Percentiles rank a stretch among this genome's conserved stretches.
Evolutionary conservation across 495 filamentous ascomycete species (phyloP).

Genomic region (Podospora sp.): DNA sequence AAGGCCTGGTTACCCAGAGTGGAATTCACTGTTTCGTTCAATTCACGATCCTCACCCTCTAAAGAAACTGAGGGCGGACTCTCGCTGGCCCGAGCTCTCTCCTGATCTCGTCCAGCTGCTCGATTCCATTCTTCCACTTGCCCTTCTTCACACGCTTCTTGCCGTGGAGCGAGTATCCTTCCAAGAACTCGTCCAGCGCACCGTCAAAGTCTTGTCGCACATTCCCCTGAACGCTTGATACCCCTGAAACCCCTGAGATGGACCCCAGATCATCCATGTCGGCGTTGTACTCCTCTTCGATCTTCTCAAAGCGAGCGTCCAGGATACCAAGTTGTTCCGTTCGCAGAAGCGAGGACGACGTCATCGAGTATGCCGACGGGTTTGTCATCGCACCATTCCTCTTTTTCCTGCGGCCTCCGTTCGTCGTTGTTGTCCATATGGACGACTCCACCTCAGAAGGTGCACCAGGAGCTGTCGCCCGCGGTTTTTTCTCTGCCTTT

Average conservation of each 20-base stretch:
- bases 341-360: slow-evolving; percentile 80
- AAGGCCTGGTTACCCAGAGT: not conserved
- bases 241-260: slow-evolving; percentile 49
- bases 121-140: slow-evolving; percentile 75
- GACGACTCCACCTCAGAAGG: slow-evolving; percentile 71
- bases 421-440: slow-evolving; percentile 77
- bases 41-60: not conserved
- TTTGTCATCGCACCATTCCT: slow-evolving; percentile 87
- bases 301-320: slow-evolving; percentile 87
- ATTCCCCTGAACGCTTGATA: slow-evolving; percentile 57
- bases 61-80: slow-evolving; percentile 23
- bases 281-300: slow-evolving; percentile 80
- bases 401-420: slow-evolving; percentile 77
- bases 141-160: slow-evolving; percentile 85
- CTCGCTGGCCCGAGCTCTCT: slow-evolving; percentile 76
- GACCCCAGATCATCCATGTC: slow-evolving; percentile 64
- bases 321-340: slow-evolving; percentile 87
- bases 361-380: slow-evolving; percentile 94
- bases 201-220: slow-evolving; percentile 75
- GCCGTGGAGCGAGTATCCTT: slow-evolving; percentile 70
- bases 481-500: slow-evolving; percentile 46
- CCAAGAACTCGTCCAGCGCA: slow-evolving; percentile 93
- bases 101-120: slow-evolving; percentile 88
- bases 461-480: slow-evolving; percentile 42
- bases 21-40: not conserved